Base-by-base conservation (phyloP, 257 asterid species). In the Solanum gandarillasii region DNA sequence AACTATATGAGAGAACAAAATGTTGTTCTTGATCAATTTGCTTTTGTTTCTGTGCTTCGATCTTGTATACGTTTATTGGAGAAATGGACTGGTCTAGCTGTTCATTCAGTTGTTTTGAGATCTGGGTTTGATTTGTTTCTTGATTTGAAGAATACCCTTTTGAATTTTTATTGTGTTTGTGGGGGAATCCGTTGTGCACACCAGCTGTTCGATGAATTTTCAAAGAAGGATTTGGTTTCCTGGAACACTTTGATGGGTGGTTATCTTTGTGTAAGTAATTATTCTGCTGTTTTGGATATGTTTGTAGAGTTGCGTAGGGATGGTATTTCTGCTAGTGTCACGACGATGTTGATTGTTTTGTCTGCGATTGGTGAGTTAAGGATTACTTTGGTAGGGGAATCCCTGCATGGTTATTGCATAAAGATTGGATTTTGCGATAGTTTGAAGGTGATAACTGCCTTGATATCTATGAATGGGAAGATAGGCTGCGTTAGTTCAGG, bases 201-300 rank as follows among this genome's bases (percentile, higher is more conserved):
- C 91, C 90, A 89, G 32, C 52, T 95, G 93, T 92, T 95, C 5
- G 97, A 93, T 90, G 97, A 94, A 72, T 82, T 91, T 88, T 60
- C 89, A 4, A 86, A 6, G 76, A 93, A 62, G 85, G 96, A 95
- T 81, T 39, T 92, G 89, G 93, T 93, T 48, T 89, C 95, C 0
- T 93, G 94, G 95, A 95, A 90, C 88, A 92, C 91, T 1, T 89
- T 94, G 88, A 94, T 94, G 94, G 95, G 97, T 52, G 94, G 97
- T 27, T 95, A 92, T 90, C 93, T 93, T 39, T 73, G 82, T 46
- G 87, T 78, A 23, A 34, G 88, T 67, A 73, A 87, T 35, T 86
- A 87, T 88, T 87, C 48, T 43, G 85, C 88, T 73, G 93, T 91
- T 48, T 9, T 93, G 31, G 82, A 89, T 88, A 87, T 94, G 90